A percentile compares a stretch with the other conserved stretches of the same genome.
phyloP scores from a whole-genome alignment of 208 protist genomes.

The Leishmania aethiopica region DNA sequence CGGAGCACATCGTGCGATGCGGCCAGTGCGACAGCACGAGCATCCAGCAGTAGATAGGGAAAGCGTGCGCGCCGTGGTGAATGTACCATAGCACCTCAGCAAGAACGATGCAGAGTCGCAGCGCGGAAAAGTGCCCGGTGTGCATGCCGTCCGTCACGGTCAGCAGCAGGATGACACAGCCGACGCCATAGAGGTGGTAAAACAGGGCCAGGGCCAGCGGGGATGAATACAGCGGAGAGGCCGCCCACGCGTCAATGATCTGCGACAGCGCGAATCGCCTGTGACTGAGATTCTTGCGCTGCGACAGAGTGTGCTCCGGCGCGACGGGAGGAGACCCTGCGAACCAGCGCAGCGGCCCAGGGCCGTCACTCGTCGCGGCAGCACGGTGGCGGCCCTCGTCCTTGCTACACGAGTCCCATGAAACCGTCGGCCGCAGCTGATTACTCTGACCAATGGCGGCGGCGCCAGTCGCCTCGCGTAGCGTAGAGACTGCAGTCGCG shows the following conservation, averaged over 20 bases:
- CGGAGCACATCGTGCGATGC: conserved; percentile 7
- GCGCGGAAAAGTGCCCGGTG: conserved; percentile 43
- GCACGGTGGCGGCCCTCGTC: background rate
- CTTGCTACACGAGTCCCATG: background rate
- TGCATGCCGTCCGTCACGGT: conserved; percentile 42
- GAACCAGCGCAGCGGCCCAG: conserved; percentile 26
- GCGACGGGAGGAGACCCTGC: conserved; percentile 13
- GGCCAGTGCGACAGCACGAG: conserved; percentile 44
- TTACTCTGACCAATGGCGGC: background rate
- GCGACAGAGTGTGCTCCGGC: conserved; percentile 2
- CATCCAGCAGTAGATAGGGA: conserved; percentile 50
- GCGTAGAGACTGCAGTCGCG: background rate
- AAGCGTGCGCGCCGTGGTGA: conserved; percentile 56
- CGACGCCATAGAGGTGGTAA: conserved; percentile 8
- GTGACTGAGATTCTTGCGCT: conserved; percentile 25
- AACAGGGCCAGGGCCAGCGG: background rate
- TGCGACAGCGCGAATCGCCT: conserved; percentile 30
- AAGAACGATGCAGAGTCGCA: conserved; percentile 33
- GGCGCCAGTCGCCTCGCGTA: background rate
- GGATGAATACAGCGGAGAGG: conserved; percentile 4
- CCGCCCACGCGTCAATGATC: conserved; percentile 31
- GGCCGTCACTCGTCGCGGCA: background rate
- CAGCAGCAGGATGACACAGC: conserved; percentile 38
- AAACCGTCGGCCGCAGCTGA: background rate
- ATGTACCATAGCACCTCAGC: conserved; percentile 53